Evolutionary conservation across 2,329 filamentous ascomycete genomes (phyloP).

Genomic region (Teratosphaeria epicoccoides): DNA sequence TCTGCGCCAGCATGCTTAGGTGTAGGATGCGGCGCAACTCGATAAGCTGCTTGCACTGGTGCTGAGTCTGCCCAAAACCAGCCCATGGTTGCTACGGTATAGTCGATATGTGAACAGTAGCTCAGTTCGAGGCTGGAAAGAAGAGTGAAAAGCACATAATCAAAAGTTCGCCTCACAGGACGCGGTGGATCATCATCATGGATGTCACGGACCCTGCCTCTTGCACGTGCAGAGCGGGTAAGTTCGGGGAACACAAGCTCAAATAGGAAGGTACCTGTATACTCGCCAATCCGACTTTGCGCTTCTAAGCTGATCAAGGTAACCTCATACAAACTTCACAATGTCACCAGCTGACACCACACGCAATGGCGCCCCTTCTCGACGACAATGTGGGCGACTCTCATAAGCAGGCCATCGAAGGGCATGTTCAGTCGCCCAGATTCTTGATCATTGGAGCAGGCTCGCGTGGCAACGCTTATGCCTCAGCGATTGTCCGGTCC

Average conservation of each 20-base stretch:
- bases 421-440: slow-evolving; percentile 28
- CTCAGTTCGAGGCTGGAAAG: neutral
- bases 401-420: neutral
- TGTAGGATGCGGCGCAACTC: slow-evolving; percentile 38
- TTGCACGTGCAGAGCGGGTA: neutral
- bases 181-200: neutral
- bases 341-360: neutral
- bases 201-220: neutral
- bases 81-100: slow-evolving; percentile 40
- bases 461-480: slow-evolving; percentile 66
- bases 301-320: neutral
- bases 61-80: slow-evolving; percentile 59
- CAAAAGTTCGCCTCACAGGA: neutral
- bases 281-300: neutral
- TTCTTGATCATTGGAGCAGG: slow-evolving; percentile 77
- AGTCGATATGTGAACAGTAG: neutral
- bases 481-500: slow-evolving; percentile 52
- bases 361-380: neutral
- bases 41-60: slow-evolving; percentile 27
- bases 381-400: neutral
- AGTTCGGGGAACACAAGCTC: neutral
- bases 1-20: slow-evolving; percentile 35
- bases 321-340: neutral
- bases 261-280: neutral
- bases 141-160: neutral